Percentiles rank a stretch among this genome's conserved stretches.
Conservation (phyloP, 2,329 filamentous ascomycete species). For the Trichoderma sp. region DNA sequence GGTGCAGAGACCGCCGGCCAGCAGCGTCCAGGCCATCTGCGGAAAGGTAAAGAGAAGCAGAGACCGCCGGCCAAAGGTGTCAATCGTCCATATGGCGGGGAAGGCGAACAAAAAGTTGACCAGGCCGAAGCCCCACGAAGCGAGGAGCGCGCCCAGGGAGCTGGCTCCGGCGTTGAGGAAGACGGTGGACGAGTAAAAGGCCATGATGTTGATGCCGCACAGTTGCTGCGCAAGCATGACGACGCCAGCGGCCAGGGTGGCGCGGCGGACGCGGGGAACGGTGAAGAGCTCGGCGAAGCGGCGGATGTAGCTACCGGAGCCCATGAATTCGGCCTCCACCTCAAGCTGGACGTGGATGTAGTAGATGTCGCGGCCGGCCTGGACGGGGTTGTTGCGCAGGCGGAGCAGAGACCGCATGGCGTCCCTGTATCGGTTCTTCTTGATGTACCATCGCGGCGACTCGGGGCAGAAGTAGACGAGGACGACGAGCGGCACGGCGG, state of each 20-base stretch:
- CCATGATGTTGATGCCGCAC: conserved; percentile 72
- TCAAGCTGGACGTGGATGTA: conserved; percentile 66
- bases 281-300: conserved; percentile 69
- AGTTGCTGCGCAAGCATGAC: conserved; percentile 81
- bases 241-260: conserved; percentile 73
- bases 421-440: conserved; percentile 63
- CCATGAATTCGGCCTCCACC: conserved; percentile 57
- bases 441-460: conserved; percentile 67
- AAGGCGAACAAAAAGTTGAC: conserved; percentile 62
- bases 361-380: conserved; percentile 64
- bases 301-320: conserved; percentile 58
- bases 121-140: conserved; percentile 60
- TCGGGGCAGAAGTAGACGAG: conserved; percentile 69
- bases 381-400: conserved; percentile 57
- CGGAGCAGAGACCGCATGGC: conserved; percentile 60
- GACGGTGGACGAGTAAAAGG: conserved; percentile 71
- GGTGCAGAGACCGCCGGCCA: conserved; percentile 53
- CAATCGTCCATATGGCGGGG: conserved; percentile 62
- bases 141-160: conserved; percentile 59
- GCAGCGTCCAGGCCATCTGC: conserved; percentile 47
- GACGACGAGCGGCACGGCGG: conserved; percentile 57
- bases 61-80: conserved; percentile 57
- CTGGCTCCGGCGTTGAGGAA: conserved; percentile 60
- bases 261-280: conserved; percentile 68
- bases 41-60: conserved; percentile 50